Base-by-base conservation (phyloP, 108 stramenopile genomes). In the Poteriospumella lacustris region DNA sequence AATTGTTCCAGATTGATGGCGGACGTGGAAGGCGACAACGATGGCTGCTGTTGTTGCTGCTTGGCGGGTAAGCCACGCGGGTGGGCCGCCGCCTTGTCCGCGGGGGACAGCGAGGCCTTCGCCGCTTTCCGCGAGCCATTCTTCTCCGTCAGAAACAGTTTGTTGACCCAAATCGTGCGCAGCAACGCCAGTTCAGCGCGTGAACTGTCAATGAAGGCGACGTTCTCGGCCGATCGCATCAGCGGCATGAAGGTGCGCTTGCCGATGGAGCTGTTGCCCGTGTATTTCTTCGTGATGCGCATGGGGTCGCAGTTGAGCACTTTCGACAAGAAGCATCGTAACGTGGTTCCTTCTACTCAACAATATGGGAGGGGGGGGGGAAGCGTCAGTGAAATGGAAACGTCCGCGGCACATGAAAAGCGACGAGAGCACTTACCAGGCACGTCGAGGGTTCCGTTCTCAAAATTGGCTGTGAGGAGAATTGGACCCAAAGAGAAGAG, bases 271-370 rank as follows among this genome's bases (percentile, higher is more conserved):
- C 81, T 81, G 34, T 42, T 38, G 15, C 83, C 83, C 31, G 76
- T 76, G 43, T 81, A 84, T 47, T 84, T 84, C 81, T 84, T 84
- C 12, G 81, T 78, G 12, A 84, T 84, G 2, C 83, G 42, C 83
- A 84, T 84, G 0, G 83, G 83, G 42, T 84, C 83, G 43, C 83
- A 84, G 72, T 84, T 81, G 29, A 84, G 69, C 72, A 82, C 70
- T n/a, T 77, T 81, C 60, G 80, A 76, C 3, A 84, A 81, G 47
- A 81, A 84, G n/a, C 58, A 81, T 43, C 83, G 81, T 15, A 84
- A 77, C 36, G 83, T 84, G 0, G 81, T 82, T 43, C 83, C 83
- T 33, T 84, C 83, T 3, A 56, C 36, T 9, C 26, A 3, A 42
- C 26, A 56, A 19, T 39, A 68, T 36, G 24, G 15, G 12, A 15